Evolutionary conservation across 192 early-diverging fungal genomes (phyloP), one percentile per base, ranked within the genome.

Genomic region (Coemansia sp.): DNA sequence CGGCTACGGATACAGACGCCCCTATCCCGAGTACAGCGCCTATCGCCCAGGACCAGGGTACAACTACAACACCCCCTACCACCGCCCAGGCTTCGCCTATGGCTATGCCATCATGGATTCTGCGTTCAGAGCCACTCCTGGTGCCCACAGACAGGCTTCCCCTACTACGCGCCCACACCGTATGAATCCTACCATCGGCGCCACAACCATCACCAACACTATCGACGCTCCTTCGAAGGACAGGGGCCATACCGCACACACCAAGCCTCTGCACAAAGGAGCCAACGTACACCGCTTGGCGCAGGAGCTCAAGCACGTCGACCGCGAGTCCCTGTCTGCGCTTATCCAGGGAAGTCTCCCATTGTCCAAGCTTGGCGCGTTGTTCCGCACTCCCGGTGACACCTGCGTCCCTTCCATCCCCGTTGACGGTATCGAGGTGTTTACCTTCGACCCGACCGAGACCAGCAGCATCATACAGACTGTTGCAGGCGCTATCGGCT

Each of bases 361-460:
- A 5, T 50, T 38, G 4, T 46, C 52, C 54, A 11, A 48, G 35
- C 15, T 81, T 17, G 54, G 40, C 6, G 46, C 58, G 2, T 56
- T 81, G 38, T 66, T 73, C 61, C 45, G 45, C 20, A 55, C 64
- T 2, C 25, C 22, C 62, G 50, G 59, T 25, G 70, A 76, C 36
- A 49, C 64, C 34, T 82, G 80, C 66, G 58, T 71, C n/a, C 74
- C 80, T 9, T 59, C 42, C 32, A 57, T 82, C 5, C 71, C 74
- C 2, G 75, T 76, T 5, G 54, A 42, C 17, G 67, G 55, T 63
- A 58, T 82, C 36, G 74, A 73, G n/a, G 43, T 48, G 14, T 64
- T 54, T 50, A 50, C 62, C 7, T 82, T 82, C 35, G 56, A 73
- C 42, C 41, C 69, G 13, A 45, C 66, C 62, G 62, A 76, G 63